Evolutionary conservation across 306 rosid genomes (phyloP), one percentile per base, ranked within the genome.

Genomic region (Quercus aquifolioides): DNA sequence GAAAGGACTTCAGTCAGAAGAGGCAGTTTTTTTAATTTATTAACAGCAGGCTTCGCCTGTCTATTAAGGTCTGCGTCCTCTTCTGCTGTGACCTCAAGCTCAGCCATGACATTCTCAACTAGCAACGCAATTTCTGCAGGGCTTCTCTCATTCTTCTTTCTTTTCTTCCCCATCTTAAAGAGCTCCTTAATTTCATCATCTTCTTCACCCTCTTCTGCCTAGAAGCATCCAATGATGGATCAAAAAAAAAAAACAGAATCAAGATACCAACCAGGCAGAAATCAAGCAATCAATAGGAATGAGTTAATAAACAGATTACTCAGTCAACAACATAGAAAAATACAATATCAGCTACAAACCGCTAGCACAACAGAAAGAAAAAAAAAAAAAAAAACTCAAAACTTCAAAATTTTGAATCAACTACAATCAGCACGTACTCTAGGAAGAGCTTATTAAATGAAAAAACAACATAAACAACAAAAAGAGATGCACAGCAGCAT

Each of bases 91-190:
- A 92, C 93, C 88, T 94, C 98, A 12, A 94, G 97, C 89, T 92
- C 97, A 7, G 98, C 98, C 98, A 94, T 94, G 84, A 94, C 92
- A 68, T 89, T 94, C 88, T 94, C 98, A 60, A 94, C 98, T 26
- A 94, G 80, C 81, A 92, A 78, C 68, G 98, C 97, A 76, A 94
- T 91, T 80, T 94, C 97, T 1, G 97, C 98, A 0, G 98, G 98
- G 84, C 93, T 94, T 81, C 82, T 91, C 83, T 94, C 98, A 0
- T 83, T 89, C 88, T 92, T 94, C 89, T 92, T 94, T 86, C 58
- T 92, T 76, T 87, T 94, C 92, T 86, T 92, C 21, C 97, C 98
- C 81, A 79, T 69, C 89, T 92, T 94, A 80, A 94, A 94, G 69
- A 92, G 92, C 25, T 82, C 78, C 46, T 91, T 85, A 25, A 94